A percentile compares a stretch with the other conserved stretches of the same genome.
These are phyloP conservation scores for Citrullus mucosospermus DNA, from an alignment of 306 rosid genomes.

Conservation along the genomic window DNA sequence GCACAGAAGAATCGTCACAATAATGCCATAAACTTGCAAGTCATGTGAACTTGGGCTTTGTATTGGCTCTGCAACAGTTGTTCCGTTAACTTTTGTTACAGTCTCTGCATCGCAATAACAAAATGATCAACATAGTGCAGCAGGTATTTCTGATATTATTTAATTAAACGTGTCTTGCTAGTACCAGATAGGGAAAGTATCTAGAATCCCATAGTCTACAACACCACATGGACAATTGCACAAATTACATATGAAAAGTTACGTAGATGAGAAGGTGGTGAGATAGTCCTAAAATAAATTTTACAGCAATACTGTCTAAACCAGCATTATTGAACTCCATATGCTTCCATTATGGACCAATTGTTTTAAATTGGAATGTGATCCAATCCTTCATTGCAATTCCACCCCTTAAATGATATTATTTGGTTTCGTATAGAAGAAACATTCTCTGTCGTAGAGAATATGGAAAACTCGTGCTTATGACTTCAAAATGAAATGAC, in stretches of 20 bases:
- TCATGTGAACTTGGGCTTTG: slow-evolving; percentile 73
- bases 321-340: background rate
- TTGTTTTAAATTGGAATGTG: background rate
- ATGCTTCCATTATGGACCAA: background rate
- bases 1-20: slow-evolving; percentile 86
- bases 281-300: background rate
- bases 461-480: background rate
- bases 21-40: slow-evolving; percentile 89
- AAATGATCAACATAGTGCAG: slow-evolving; percentile 9
- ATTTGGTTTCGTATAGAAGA: background rate
- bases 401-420: background rate
- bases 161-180: background rate
- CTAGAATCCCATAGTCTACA: background rate
- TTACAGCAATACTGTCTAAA: background rate
- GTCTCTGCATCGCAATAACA: slow-evolving; percentile 48
- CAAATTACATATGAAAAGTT: background rate
- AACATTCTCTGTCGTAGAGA: background rate
- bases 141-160: background rate
- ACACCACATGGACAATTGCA: background rate
- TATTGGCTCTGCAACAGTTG: slow-evolving; percentile 47
- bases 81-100: slow-evolving; percentile 59
- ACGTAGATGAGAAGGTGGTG: background rate
- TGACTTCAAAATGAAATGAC: background rate
- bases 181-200: background rate
- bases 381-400: background rate